These are phyloP conservation scores for Lachancea fermentati DNA, from an alignment of 805 yeast genomes.

Conservation along the genomic window DNA sequence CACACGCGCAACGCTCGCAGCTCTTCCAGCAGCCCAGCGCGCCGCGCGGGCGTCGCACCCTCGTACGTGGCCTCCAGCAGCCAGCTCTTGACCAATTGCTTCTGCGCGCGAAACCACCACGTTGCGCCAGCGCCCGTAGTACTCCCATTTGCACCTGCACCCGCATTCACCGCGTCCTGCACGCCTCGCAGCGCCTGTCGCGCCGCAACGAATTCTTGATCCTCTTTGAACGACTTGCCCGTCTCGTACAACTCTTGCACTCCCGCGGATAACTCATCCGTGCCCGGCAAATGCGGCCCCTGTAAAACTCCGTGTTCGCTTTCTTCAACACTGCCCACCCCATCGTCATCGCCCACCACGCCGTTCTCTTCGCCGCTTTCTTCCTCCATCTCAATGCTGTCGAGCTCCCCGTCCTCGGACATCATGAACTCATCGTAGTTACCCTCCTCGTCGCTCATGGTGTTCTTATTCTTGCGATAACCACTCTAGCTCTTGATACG, in stretches of 20 bases:
- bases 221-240: slow-evolving; percentile 12
- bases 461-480: neutral
- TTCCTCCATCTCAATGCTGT: slow-evolving; percentile 24
- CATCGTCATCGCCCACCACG: slow-evolving; percentile 8
- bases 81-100: slow-evolving; percentile 5
- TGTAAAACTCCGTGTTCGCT: neutral
- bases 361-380: slow-evolving; percentile 5
- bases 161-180: neutral
- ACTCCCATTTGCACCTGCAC: too few relatives aligned
- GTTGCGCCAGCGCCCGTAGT: neutral
- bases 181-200: slow-evolving; percentile 6
- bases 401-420: slow-evolving; percentile 29
- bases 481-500: neutral
- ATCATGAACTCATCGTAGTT: slow-evolving; percentile 31
- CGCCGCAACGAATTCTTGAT: slow-evolving; percentile 14
- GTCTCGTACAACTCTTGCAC: slow-evolving; percentile 8
- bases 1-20: neutral
- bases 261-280: neutral
- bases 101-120: slow-evolving; percentile 7
- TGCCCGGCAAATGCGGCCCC: neutral
- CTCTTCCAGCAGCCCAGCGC: neutral
- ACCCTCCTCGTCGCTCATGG: slow-evolving; percentile 17
- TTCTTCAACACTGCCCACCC: neutral
- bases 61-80: neutral
- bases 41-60: neutral